Percentiles rank a stretch among this genome's conserved stretches.
These are phyloP conservation scores for Fusarium humuli DNA, from an alignment of 2,329 filamentous ascomycete species.

Conservation along the genomic window DNA sequence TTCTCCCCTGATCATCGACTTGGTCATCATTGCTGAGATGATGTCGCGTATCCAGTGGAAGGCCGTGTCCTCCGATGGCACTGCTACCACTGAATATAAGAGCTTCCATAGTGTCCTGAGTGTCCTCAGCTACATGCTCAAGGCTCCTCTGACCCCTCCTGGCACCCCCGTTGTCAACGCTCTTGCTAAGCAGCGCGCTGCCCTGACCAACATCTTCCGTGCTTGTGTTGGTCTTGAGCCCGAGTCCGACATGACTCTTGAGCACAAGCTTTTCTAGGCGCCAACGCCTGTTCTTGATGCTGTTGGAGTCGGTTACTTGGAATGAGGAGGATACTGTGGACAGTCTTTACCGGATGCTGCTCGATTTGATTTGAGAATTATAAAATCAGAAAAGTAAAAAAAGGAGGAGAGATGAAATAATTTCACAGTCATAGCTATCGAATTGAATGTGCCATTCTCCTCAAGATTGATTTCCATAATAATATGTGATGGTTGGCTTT, in stretches of 20 bases:
- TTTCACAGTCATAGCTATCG: constrained; percentile 36
- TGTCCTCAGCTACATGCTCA: constrained; percentile 98
- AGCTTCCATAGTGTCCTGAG: constrained; percentile 97
- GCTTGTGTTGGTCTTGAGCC: constrained; percentile 96
- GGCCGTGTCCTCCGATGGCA: constrained; percentile 64
- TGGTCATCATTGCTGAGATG: constrained; percentile 93
- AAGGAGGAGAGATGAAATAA: constrained; percentile 34
- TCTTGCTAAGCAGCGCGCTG: constrained; percentile 93
- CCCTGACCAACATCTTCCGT: constrained; percentile 97
- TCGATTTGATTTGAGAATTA: constrained; percentile 3
- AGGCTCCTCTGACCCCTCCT: constrained; percentile 92
- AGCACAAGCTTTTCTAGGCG: constrained; percentile 92
- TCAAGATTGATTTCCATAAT: constrained; percentile 4
- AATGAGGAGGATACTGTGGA: constrained; percentile 14
- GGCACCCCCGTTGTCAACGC: constrained; percentile 97
- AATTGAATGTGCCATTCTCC: constrained; percentile 44
- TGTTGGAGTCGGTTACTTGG: neutral
- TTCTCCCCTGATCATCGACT: constrained; percentile 95
- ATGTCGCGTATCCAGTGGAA: constrained; percentile 99
- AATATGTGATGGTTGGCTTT: neutral
- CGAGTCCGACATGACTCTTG: constrained; percentile 98
- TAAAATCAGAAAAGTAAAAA: constrained; percentile 14
- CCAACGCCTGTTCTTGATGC: neutral
- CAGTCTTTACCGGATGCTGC: constrained; percentile 33
- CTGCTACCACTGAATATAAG: constrained; percentile 76